Base-by-base conservation (phyloP, 352 stramenopile genomes). In the Globisporangium megalacanthum region DNA sequence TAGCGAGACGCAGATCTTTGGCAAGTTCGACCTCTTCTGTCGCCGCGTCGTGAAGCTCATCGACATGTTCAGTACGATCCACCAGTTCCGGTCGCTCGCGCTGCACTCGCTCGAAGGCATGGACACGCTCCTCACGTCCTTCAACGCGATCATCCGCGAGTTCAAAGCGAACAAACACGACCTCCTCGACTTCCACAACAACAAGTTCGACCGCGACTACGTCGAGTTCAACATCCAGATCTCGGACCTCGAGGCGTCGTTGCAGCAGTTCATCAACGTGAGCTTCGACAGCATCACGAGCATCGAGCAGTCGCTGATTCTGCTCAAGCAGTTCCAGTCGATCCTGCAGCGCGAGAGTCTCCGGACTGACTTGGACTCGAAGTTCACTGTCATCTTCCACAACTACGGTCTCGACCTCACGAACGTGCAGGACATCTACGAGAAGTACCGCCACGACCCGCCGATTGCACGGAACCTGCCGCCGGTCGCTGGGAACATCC, bases 211-310 rank as follows among this genome's bases (percentile, higher is more conserved):
- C 49, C 73, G 91, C 14, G 92, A 97, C 62, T 98, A 97, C 58
- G 85, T 97, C 9, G 88, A 97, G 54, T 98, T 98, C 68, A 98
- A 97, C 57, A 95, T 97, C 49, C 80, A 90, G 57, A 94, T 97
- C 46, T 82, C 83, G 0, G 88, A 96, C 53, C 73, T 97, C 9
- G 88, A 97, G 68, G 75, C 79, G 0, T 86, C 72, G 6, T 70
- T 97, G 20, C 87, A 96, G 71, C 83, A 95, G 41, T 97, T 96
- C 54, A 96, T 97, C 67, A 95, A 97, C 62, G 77, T 90, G 17
- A 88, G 73, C 51, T 96, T 97, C 33, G 87, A 96, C 52, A 85
- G 61, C 29, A 94, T 96, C 65, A 92, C 88, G 10, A 94, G 82
- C 58, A 95, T 97, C 56, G 86, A 95, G 58, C 77, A 92, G 61